A percentile compares a stretch with the other conserved stretches of the same genome.
These are phyloP conservation scores for Primulina eburnea DNA, from an alignment of 257 asterid species.

Conservation along the genomic window DNA sequence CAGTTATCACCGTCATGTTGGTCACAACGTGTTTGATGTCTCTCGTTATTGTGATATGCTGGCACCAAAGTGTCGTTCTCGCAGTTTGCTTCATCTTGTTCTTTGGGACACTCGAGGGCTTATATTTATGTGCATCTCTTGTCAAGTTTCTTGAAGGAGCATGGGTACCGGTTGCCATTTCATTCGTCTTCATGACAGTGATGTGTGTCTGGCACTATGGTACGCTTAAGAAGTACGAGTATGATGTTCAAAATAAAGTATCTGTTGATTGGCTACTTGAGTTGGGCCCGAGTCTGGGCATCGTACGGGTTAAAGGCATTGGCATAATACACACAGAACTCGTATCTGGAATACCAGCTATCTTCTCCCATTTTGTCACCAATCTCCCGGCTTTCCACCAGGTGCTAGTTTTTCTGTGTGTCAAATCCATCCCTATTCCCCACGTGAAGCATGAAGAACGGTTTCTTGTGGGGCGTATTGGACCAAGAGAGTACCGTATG, in stretches of 20 bases:
- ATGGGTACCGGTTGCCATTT: constrained; percentile 80
- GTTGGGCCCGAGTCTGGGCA: constrained; percentile 76
- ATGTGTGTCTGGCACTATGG: constrained; percentile 96
- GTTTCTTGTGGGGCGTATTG: constrained; percentile 74
- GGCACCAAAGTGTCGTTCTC: constrained; percentile 58
- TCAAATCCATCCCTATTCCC: constrained; percentile 82
- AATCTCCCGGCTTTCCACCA: constrained; percentile 95
- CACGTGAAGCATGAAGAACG: constrained; percentile 75
- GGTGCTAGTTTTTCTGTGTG: constrained; percentile 77
- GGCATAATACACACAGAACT: constrained; percentile 93
- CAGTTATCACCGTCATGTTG: constrained; percentile 93
- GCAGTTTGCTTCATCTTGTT: constrained; percentile 67
- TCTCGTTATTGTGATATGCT: constrained; percentile 79
- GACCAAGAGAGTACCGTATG: constrained; percentile 70
- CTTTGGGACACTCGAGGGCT: constrained; percentile 68
- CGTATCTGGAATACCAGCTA: constrained; percentile 86
- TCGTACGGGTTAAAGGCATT: constrained; percentile 82
- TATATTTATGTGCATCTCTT: constrained; percentile 77
- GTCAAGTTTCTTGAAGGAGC: constrained; percentile 89
- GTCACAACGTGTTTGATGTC: constrained; percentile 97
- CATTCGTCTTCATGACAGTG: constrained; percentile 59
- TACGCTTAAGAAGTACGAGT: constrained; percentile 70
- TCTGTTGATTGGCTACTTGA: constrained; percentile 85
- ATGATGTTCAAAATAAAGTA: constrained; percentile 85
- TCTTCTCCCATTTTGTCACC: constrained; percentile 88